phyloP scores from a whole-genome alignment of 176 grass and related monocot genomes.

The Carex pumila region DNA sequence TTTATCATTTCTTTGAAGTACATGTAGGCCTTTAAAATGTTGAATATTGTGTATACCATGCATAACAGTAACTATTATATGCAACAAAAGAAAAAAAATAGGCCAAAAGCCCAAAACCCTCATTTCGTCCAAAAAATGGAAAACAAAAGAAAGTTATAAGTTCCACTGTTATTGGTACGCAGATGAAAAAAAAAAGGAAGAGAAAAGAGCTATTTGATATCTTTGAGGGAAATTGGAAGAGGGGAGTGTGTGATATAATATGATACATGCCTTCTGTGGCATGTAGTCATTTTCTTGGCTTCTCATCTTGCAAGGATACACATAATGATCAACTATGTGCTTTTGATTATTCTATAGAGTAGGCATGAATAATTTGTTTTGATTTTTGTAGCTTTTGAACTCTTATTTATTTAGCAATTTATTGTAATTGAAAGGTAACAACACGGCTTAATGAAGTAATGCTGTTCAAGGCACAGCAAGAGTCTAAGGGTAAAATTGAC shows the following conservation, averaged over 20 bases:
- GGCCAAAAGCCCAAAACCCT: neutral
- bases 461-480: conserved; percentile 66
- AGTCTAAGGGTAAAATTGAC: conserved; percentile 40
- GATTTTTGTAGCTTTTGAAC: neutral
- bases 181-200: neutral
- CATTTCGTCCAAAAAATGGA: neutral
- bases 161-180: neutral
- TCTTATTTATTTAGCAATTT: neutral
- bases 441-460: conserved; percentile 77
- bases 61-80: neutral
- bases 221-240: neutral
- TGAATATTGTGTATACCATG: no score
- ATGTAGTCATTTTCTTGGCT: no score
- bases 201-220: neutral
- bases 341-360: neutral
- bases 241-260: neutral
- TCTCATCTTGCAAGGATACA: neutral
- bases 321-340: neutral
- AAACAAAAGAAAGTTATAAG: neutral
- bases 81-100: neutral
- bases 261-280: neutral
- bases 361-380: neutral
- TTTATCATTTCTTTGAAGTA: no score
- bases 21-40: no score
- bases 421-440: conserved; percentile 39